phyloP scores from a whole-genome alignment of 2,329 filamentous ascomycete genomes.

The Fusarium agapanthi region DNA sequence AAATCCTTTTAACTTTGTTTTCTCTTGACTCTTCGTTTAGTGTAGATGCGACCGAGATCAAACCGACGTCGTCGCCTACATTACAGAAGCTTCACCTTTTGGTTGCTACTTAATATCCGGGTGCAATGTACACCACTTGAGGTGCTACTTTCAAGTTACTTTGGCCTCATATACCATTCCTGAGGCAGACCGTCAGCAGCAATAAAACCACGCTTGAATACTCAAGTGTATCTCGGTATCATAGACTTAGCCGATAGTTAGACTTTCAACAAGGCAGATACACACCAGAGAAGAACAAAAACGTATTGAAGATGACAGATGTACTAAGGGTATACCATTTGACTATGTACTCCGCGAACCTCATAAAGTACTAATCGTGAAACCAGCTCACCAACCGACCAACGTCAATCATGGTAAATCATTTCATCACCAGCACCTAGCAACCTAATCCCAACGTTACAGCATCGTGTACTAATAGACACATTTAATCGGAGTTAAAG shows the following conservation, averaged over 20 bases:
- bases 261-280: rapidly evolving
- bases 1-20: rapidly evolving
- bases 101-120: rapidly evolving
- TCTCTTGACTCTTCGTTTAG: rapidly evolving
- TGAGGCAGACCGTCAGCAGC: background rate
- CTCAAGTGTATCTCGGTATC: too few relatives aligned
- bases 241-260: rapidly evolving
- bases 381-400: background rate
- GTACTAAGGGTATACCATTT: background rate
- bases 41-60: rapidly evolving
- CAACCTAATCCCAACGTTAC: rapidly evolving
- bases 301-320: rapidly evolving
- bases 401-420: background rate
- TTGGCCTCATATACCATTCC: rapidly evolving
- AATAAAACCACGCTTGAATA: rapidly evolving
- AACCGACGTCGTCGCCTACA: background rate
- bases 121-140: rapidly evolving
- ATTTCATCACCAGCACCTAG: background rate
- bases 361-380: background rate
- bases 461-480: rapidly evolving
- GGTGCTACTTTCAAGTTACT: rapidly evolving
- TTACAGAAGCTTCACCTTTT: too few relatives aligned
- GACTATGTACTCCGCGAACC: background rate
- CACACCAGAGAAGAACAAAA: rapidly evolving
- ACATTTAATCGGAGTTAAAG: conserved; percentile 1